Percentiles rank a stretch among this genome's conserved stretches.
phyloP scores from a whole-genome alignment of 176 grass and related monocot genomes.

The Cocos nucifera region DNA sequence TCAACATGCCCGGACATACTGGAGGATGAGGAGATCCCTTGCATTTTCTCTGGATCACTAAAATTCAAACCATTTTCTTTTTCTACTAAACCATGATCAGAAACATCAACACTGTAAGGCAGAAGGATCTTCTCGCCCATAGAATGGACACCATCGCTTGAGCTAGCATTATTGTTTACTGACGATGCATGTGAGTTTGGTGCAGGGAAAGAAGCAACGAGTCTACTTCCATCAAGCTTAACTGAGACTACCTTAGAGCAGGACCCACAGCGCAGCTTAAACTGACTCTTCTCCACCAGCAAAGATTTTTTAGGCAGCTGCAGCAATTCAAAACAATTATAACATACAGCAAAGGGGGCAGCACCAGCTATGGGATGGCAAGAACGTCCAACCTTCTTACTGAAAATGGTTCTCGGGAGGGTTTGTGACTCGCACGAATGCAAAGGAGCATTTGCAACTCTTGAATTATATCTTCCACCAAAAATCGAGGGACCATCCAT shows the following conservation, averaged over 20 bases:
- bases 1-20: constrained; percentile 52
- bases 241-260: constrained; percentile 67
- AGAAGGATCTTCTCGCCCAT: constrained; percentile 41
- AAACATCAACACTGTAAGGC: constrained; percentile 54
- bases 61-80: constrained; percentile 41
- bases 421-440: neutral
- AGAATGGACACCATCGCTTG: constrained; percentile 5
- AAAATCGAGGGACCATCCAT: constrained; percentile 21
- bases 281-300: constrained; percentile 35
- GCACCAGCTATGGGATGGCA: constrained; percentile 58
- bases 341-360: constrained; percentile 83
- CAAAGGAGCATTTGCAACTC: constrained; percentile 25
- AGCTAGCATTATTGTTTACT: constrained; percentile 24
- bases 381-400: constrained; percentile 39
- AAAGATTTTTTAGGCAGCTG: constrained; percentile 50
- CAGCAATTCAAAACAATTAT: constrained; percentile 79
- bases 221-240: constrained; percentile 52
- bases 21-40: constrained; percentile 40
- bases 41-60: constrained; percentile 43
- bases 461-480: constrained; percentile 38
- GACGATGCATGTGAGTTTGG: constrained; percentile 24
- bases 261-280: constrained; percentile 71
- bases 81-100: constrained; percentile 41
- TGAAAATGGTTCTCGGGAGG: constrained; percentile 30
- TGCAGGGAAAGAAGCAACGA: constrained; percentile 35